Evolutionary conservation across 1,284 basidiomycete species (phyloP), one percentile per base, ranked within the genome.

Genomic region (Takashimella tepidaria): DNA sequence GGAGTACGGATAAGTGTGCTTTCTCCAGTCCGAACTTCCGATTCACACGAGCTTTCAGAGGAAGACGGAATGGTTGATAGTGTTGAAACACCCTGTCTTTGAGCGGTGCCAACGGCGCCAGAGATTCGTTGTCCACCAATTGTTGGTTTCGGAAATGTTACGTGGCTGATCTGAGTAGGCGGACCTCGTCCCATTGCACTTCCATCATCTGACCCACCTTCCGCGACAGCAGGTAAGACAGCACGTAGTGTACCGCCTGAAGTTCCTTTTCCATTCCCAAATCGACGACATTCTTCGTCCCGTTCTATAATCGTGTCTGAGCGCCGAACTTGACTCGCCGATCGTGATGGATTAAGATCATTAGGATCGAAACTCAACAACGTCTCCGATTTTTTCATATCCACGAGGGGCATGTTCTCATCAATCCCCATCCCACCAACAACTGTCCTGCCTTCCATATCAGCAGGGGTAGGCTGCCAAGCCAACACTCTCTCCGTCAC

Each of bases 291-390:
- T n/a, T n/a, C n/a, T n/a, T n/a, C n/a, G n/a, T n/a, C n/a, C n/a
- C n/a, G n/a, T 41, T 63, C 62, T 20, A 62, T 25, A 1, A 60
- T 51, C 2, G 60, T 49, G 53, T 58, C 51, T 5, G 45, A 47
- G 27, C 66, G 47, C 4, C 67, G 57, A 4, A 68, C 61, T 53
- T 73, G 73, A 51, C 65, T 68, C 1, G 73, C 73, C 3, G 69
- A 72, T 27, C 73, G 59, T 6, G 73, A 75, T 1, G 73, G 73
- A 50, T 75, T 75, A 16, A 75, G 56, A 47, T 75, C 73, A 41
- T 64, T 66, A 13, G 63, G 62, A 52, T 73, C 69, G 50, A 73
- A 71, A 24, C 61, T 64, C 24, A 69, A 48, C 45, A 61, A 42
- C 10, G 64, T 64, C 8, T 68, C 64, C 8, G 62, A 51, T 24